phyloP scores from a whole-genome alignment of 805 yeast genomes.

The Phaffomyces opuntiae region DNA sequence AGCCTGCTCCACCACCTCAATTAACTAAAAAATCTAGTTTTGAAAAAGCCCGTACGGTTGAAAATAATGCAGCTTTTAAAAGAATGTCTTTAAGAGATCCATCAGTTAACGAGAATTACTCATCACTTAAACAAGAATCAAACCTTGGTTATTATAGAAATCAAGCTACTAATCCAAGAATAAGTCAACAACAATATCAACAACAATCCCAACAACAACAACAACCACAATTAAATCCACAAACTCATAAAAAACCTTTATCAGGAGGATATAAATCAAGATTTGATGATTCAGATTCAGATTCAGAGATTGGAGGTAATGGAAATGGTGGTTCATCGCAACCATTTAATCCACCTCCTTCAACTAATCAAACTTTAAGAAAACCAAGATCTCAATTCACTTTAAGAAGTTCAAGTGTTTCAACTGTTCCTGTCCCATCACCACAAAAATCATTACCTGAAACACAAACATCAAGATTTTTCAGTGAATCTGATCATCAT shows the following conservation, averaged over 20 bases:
- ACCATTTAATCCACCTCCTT: constrained; percentile 16
- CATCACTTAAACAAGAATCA: constrained; percentile 11
- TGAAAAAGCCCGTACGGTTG: constrained; percentile 36
- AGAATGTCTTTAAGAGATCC: constrained; percentile 30
- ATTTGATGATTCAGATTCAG: constrained; percentile 60
- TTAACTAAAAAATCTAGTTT: constrained; percentile 41
- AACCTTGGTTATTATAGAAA: constrained; percentile 22
- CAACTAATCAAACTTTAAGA: constrained; percentile 10
- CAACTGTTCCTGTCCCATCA: constrained; percentile 12
- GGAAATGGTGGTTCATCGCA: constrained; percentile 11
- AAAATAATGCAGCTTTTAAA: constrained; percentile 30
- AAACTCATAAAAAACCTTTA: not conserved
- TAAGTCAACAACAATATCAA: constrained; percentile 11
- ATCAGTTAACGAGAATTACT: constrained; percentile 12
- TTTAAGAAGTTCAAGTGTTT: constrained; percentile 23
- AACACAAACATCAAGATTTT: constrained; percentile 21
- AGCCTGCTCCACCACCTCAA: constrained; percentile 24
- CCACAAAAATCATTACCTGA: constrained; percentile 24
- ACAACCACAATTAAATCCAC: not conserved
- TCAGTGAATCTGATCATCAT: constrained; percentile 22
- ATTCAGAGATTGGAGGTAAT: constrained; percentile 26
- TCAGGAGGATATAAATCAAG: constrained; percentile 40
- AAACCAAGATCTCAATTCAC: constrained; percentile 21
- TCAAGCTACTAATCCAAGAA: constrained; percentile 13
- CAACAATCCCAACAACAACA: constrained; percentile 3